Evolutionary conservation across 1,284 basidiomycete species (phyloP).

Genomic region (Marasmius fiardii): DNA sequence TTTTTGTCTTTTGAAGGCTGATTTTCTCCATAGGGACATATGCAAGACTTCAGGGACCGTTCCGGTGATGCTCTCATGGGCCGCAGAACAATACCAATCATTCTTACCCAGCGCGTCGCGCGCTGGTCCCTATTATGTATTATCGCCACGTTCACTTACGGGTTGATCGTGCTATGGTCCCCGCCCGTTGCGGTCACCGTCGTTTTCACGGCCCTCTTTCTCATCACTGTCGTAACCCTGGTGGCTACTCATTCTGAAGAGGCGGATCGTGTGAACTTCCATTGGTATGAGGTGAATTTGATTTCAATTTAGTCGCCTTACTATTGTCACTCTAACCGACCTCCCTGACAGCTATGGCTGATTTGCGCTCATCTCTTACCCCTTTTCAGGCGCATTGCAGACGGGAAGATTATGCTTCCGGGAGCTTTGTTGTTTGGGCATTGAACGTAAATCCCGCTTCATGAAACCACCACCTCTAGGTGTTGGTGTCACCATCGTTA

Average conservation of each 20-base stretch:
- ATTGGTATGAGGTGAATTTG: conserved; percentile 2
- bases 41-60: conserved; percentile 32
- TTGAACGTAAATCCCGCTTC: not conserved
- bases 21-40: conserved; percentile 19
- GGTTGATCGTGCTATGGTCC: not conserved
- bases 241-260: not conserved
- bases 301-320: not conserved
- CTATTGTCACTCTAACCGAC: not conserved
- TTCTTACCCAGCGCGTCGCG: conserved; percentile 13
- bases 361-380: conserved; percentile 2
- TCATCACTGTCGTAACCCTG: not conserved
- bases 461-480: too few relatives aligned
- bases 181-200: not conserved
- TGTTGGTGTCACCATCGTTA: too few relatives aligned
- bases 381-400: not conserved
- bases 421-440: not conserved
- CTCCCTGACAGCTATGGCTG: not conserved
- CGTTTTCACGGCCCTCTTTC: not conserved
- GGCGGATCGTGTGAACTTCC: not conserved
- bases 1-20: not conserved
- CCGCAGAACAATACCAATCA: conserved; percentile 28
- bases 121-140: not conserved
- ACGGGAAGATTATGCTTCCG: not conserved
- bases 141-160: not conserved
- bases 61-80: conserved; percentile 27